Evolutionary conservation across 2,329 filamentous ascomycete species (phyloP), one percentile per base, ranked within the genome.

Genomic region (Sporothrix humicola): DNA sequence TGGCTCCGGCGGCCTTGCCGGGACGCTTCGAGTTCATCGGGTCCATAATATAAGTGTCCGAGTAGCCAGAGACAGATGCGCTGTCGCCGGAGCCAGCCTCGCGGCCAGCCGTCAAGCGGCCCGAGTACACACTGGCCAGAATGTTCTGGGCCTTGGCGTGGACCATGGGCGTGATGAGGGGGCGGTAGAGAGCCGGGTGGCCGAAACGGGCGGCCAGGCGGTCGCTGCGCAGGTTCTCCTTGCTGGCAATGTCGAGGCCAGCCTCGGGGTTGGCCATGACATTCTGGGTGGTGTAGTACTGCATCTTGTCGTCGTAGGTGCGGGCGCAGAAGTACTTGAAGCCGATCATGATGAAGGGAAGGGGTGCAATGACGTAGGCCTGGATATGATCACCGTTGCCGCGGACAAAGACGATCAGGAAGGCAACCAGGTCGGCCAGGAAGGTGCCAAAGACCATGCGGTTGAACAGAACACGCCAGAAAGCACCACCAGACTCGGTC

Each of bases 91-190:
- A 84, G n/a, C 86, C 86, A 1, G 85, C 86, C 37, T 89, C 88
- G 42, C 90, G 87, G 1, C 89, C 88, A 73, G 94, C 91, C 2
- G 86, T 87, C 31, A 97, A 83, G 4, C 95, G 91, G 12, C 95
- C 95, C 31, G 90, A 90, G 81, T 98, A 98, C 69, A 99, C 87
- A 59, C 92, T 89, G n/a, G 92, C 91, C 10, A 99, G 87, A 56
- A 96, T 87, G 74, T 96, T 94, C 78, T 96, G 93, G 2, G 94
- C 93, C 82, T 93, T 97, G 72, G 93, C 92, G 78, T 97, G 92
- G 3, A 98, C 95, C 95, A 98, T 98, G 2, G 95, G 95, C 0
- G 94, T 97, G 78, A 95, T 95, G 23, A 98, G 87, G 3, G 93
- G 92, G 81, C 92, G 93, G 84, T 96, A 97, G 17, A 98, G 86